Evolutionary conservation across 192 early-diverging fungal species (phyloP).

Genomic region (Entomortierella lignicola): DNA sequence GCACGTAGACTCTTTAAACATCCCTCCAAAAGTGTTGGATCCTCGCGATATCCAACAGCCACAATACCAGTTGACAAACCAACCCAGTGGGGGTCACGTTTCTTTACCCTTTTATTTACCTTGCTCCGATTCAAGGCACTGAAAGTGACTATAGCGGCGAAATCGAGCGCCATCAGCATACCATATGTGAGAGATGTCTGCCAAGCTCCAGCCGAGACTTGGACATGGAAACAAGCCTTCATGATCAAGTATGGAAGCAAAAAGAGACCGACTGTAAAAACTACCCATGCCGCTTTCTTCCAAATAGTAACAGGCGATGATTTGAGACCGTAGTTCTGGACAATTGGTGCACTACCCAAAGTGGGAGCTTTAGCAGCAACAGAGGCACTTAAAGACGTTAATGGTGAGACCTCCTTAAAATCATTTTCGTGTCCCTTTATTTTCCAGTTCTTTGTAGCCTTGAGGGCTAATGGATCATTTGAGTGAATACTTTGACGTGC

Average conservation of each 20-base stretch:
- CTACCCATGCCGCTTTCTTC: slow-evolving; percentile 40
- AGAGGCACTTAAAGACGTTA: neutral
- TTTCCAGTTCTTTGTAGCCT: neutral
- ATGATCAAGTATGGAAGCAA: slow-evolving; percentile 36
- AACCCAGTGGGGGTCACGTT: slow-evolving; percentile 38
- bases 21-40: slow-evolving; percentile 38
- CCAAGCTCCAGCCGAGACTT: slow-evolving; percentile 49
- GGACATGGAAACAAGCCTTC: slow-evolving; percentile 50
- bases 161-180: slow-evolving; percentile 52
- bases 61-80: slow-evolving; percentile 46
- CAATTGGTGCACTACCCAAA: neutral
- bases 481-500: neutral
- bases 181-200: slow-evolving; percentile 52
- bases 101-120: slow-evolving; percentile 40
- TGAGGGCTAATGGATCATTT: slow-evolving; percentile 6
- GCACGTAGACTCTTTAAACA: slow-evolving; percentile 48
- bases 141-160: slow-evolving; percentile 44
- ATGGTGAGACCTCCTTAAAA: neutral
- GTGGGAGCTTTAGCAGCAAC: no score
- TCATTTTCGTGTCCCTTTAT: neutral
- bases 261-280: slow-evolving; percentile 35
- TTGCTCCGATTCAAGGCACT: slow-evolving; percentile 36
- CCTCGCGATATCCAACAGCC: slow-evolving; percentile 51
- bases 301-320: slow-evolving; percentile 34
- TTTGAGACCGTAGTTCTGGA: slow-evolving; percentile 32